Evolutionary conservation across 2,329 filamentous ascomycete genomes (phyloP).

Genomic region (Coniochaeta sp.): DNA sequence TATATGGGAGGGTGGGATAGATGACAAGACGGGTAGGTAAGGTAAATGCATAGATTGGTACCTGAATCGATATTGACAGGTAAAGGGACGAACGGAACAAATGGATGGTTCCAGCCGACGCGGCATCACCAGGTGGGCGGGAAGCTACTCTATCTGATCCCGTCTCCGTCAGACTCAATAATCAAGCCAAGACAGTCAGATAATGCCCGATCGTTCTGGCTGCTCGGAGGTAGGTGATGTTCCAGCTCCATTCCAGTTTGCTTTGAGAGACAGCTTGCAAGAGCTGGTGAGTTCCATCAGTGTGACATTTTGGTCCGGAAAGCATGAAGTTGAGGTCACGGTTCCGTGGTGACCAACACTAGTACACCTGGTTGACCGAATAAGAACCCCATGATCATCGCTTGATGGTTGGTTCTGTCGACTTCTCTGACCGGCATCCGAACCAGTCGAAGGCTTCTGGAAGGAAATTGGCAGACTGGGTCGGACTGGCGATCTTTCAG

Average conservation of each 20-base stretch:
- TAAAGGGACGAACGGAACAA: not conserved
- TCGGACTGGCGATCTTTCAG: constrained; percentile 8
- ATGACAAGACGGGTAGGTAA: constrained; percentile 6
- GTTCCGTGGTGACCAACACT: constrained; percentile 10
- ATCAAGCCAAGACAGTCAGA: constrained; percentile 1
- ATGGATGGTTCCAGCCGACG: constrained; percentile 1
- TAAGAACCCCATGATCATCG: constrained; percentile 3
- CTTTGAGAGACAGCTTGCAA: too few relatives aligned
- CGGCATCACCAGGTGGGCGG: constrained; percentile 2
- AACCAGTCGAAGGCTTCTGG: constrained; percentile 13
- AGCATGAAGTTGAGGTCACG: constrained; percentile 9
- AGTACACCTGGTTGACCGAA: constrained; percentile 7
- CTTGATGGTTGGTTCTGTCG: constrained; percentile 8
- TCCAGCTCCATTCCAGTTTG: too few relatives aligned
- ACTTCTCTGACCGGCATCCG: constrained; percentile 16
- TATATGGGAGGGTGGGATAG: constrained; percentile 4
- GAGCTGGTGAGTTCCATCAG: not conserved
- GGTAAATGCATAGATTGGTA: not conserved
- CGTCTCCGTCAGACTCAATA: not conserved
- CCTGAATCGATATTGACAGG: not conserved
- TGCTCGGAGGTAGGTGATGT: too few relatives aligned
- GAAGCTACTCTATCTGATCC: not conserved
- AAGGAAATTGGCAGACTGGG: constrained; percentile 10
- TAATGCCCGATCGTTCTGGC: constrained; percentile 3
- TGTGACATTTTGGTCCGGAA: constrained; percentile 5